phyloP scores from a whole-genome alignment of 495 filamentous ascomycete genomes.

The Symbiotaphrina buchneri region DNA sequence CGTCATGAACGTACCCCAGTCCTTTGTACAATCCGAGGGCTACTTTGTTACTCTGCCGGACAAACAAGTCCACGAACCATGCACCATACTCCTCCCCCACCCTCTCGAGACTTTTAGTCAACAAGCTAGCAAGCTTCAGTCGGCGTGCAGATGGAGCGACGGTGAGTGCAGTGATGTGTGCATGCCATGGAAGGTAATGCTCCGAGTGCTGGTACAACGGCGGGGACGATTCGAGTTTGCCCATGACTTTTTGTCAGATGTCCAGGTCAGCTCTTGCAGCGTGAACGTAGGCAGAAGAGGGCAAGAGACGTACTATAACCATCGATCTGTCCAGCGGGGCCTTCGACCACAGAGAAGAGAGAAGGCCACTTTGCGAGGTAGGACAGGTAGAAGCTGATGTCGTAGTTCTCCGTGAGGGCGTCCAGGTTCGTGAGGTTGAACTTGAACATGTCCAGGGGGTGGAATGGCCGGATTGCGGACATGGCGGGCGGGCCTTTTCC shows the following conservation, averaged over 20 bases:
- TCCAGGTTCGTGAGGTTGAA: conserved; percentile 79
- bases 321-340: conserved; percentile 58
- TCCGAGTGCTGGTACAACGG: conserved; percentile 41
- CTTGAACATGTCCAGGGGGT: conserved; percentile 48
- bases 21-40: conserved; percentile 74
- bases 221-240: conserved; percentile 81
- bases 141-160: conserved; percentile 72
- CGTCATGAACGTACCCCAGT: conserved; percentile 65
- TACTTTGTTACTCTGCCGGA: conserved; percentile 66
- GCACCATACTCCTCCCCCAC: conserved; percentile 58
- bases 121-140: conserved; percentile 58
- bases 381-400: conserved; percentile 81
- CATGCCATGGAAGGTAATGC: conserved; percentile 91
- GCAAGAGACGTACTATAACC: conserved; percentile 56
- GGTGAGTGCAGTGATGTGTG: conserved; percentile 89
- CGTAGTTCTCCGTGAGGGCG: conserved; percentile 88
- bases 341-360: conserved; percentile 73
- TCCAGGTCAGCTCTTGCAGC: too few species aligned
- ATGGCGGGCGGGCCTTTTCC: conserved; percentile 14
- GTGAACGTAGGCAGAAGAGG: too few species aligned
- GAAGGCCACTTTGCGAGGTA: conserved; percentile 91
- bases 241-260: conserved; percentile 45
- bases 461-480: conserved; percentile 49
- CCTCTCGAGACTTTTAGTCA: conserved; percentile 59
- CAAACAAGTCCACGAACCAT: conserved; percentile 93